Percentiles rank a stretch among this genome's conserved stretches.
phyloP scores from a whole-genome alignment of 495 filamentous ascomycete species.

The Cercophora scortea region DNA sequence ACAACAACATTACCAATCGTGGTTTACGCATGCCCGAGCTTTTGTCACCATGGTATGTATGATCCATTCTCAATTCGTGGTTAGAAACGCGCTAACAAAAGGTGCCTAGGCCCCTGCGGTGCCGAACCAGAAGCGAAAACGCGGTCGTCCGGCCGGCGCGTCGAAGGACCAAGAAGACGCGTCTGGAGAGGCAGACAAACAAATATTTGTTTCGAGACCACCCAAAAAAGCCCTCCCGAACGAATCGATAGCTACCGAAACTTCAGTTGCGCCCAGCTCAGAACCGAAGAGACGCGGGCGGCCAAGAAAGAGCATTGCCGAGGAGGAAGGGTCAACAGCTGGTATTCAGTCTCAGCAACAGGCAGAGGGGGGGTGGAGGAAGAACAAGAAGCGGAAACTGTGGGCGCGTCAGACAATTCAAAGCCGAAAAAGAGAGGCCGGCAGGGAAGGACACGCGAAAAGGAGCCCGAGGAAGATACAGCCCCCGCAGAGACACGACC shows the following conservation, averaged over 20 bases:
- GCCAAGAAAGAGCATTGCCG: constrained; percentile 3
- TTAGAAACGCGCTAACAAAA: constrained; percentile 4
- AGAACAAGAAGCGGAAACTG: neutral
- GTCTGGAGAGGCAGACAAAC: constrained; percentile 10
- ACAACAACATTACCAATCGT: neutral
- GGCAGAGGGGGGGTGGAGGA: neutral
- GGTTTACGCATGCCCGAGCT: constrained; percentile 5
- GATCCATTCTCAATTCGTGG: too few species aligned
- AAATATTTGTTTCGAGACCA: neutral
- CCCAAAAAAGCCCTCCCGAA: neutral
- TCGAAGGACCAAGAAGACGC: constrained; percentile 26
- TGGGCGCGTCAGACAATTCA: neutral
- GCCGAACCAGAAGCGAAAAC: constrained; percentile 33
- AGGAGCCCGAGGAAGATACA: constrained; percentile 2
- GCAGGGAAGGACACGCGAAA: constrained; percentile 3
- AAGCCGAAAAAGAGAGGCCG: constrained; percentile 15
- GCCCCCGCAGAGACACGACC: constrained; percentile 4
- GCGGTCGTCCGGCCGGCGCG: constrained; percentile 33
- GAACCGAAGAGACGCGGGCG: constrained; percentile 14
- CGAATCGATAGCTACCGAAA: neutral
- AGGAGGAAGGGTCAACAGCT: neutral
- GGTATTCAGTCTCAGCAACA: neutral
- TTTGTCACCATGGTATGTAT: constrained; percentile 17
- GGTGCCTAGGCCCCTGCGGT: constrained; percentile 18
- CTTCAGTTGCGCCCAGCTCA: neutral